A percentile compares a stretch with the other conserved stretches of the same genome.
phyloP scores from a whole-genome alignment of 768 basidiomycete species.

The Gyrodon lividus region DNA sequence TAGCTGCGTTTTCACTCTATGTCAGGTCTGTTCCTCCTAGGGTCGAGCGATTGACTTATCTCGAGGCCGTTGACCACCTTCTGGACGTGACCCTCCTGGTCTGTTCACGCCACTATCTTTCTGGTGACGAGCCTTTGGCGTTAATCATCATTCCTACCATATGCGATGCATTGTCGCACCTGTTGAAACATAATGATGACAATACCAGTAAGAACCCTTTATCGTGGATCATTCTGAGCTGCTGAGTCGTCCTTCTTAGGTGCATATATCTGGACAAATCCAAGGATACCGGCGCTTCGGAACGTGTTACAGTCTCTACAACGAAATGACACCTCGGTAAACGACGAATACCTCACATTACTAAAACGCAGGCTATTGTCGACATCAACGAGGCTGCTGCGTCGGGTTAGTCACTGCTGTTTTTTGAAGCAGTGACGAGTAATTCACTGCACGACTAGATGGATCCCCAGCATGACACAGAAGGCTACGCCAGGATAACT shows the following conservation, averaged over 20 bases:
- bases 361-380: slow-evolving; percentile 33
- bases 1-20: slow-evolving; percentile 50
- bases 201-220: slow-evolving; percentile 25
- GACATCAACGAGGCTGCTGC: slow-evolving; percentile 26
- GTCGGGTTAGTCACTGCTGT: slow-evolving; percentile 21
- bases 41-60: slow-evolving; percentile 38
- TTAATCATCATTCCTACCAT: slow-evolving; percentile 48
- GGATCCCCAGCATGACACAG: neutral
- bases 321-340: slow-evolving; percentile 6
- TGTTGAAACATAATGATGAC: slow-evolving; percentile 32
- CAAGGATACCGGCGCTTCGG: slow-evolving; percentile 51
- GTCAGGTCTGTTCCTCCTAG: slow-evolving; percentile 29
- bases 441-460: slow-evolving; percentile 9
- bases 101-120: slow-evolving; percentile 42
- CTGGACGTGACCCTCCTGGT: slow-evolving; percentile 49
- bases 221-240: neutral
- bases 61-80: slow-evolving; percentile 48
- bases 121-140: slow-evolving; percentile 50
- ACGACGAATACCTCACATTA: slow-evolving; percentile 24
- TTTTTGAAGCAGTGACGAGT: neutral
- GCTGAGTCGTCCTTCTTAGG: slow-evolving; percentile 31
- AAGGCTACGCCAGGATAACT: neutral
- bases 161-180: slow-evolving; percentile 45
- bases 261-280: slow-evolving; percentile 16
- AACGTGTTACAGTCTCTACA: slow-evolving; percentile 37